These are phyloP conservation scores for Fagus sylvatica DNA, from an alignment of 306 rosid genomes.

Conservation along the genomic window DNA sequence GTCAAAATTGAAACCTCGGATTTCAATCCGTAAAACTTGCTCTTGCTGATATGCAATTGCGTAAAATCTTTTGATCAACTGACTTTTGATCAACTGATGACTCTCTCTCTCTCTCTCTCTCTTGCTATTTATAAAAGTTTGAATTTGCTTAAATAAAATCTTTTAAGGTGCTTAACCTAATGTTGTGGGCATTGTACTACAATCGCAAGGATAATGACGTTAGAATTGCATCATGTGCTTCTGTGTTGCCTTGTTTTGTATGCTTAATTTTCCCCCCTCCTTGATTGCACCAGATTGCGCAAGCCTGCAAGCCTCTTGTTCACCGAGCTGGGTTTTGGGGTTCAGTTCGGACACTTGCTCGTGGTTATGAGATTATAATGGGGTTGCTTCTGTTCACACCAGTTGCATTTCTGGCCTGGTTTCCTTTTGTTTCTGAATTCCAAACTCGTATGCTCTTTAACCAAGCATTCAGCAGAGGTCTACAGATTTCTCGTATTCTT, in stretches of 20 bases:
- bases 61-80: too few species aligned
- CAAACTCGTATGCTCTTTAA: constrained; percentile 56
- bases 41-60: not conserved
- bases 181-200: not conserved
- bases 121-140: not conserved
- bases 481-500: constrained; percentile 53
- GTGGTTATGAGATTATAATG: constrained; percentile 51
- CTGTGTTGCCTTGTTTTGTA: not conserved
- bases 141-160: not conserved
- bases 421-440: constrained; percentile 54
- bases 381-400: constrained; percentile 56
- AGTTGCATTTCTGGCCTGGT: constrained; percentile 52
- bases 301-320: constrained; percentile 36
- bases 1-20: not conserved
- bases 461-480: constrained; percentile 56
- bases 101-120: not conserved
- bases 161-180: not conserved
- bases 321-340: constrained; percentile 51
- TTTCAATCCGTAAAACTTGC: not conserved
- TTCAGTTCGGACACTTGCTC: constrained; percentile 50
- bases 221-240: not conserved
- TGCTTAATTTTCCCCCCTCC: not conserved
- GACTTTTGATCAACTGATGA: not conserved
- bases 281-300: constrained; percentile 39
- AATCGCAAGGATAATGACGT: not conserved